A percentile compares a stretch with the other conserved stretches of the same genome.
Evolutionary conservation across 2,329 filamentous ascomycete species (phyloP).

Genomic region (Botrytis elliptica): DNA sequence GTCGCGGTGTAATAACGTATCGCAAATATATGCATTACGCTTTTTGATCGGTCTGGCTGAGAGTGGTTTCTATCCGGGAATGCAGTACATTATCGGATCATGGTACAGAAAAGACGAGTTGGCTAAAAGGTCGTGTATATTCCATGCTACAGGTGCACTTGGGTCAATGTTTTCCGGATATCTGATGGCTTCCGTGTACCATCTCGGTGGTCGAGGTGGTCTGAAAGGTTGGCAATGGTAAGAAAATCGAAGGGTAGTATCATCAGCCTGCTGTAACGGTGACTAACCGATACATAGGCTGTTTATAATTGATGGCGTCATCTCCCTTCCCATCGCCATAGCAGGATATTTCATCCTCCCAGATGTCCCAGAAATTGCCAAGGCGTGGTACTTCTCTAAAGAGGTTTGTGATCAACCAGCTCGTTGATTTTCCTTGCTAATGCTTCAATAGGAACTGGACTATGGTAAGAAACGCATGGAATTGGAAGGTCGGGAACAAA

Average conservation of each 20-base stretch:
- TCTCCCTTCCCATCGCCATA: constrained; percentile 38
- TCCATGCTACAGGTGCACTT: constrained; percentile 57
- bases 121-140: constrained; percentile 53
- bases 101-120: constrained; percentile 49
- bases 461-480: constrained; percentile 32
- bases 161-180: constrained; percentile 48
- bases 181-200: constrained; percentile 45
- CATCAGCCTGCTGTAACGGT: neutral
- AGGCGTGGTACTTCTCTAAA: constrained; percentile 21
- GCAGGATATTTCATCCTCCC: constrained; percentile 34
- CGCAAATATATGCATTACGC: constrained; percentile 43
- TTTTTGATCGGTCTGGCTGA: constrained; percentile 50
- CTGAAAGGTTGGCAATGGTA: constrained; percentile 42
- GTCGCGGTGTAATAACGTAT: constrained; percentile 11
- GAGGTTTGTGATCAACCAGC: constrained; percentile 16
- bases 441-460: constrained; percentile 8
- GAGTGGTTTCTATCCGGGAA: constrained; percentile 50
- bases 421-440: constrained; percentile 23
- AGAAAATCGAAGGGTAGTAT: neutral
- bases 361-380: constrained; percentile 40
- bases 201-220: constrained; percentile 42
- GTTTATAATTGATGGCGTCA: constrained; percentile 44
- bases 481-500: constrained; percentile 41
- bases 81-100: constrained; percentile 55
- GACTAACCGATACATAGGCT: constrained; percentile 33